Evolutionary conservation across 2,329 filamentous ascomycete genomes (phyloP), one percentile per base, ranked within the genome.

Genomic region (Penicillium olsonii): DNA sequence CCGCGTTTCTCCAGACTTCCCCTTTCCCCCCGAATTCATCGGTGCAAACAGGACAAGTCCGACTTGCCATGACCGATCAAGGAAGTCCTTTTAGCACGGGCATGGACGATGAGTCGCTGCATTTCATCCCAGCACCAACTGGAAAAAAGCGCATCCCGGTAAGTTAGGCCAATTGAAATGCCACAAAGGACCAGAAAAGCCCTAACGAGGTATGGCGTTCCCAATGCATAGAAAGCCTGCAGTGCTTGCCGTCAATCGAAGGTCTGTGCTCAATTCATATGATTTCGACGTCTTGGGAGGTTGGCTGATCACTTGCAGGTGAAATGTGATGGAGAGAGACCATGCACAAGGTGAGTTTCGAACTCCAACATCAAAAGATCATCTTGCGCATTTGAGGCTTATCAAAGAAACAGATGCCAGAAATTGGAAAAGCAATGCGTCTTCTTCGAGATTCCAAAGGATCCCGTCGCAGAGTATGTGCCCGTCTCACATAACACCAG

Each of bases 121-220:
- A 59, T 27, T 31, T 60, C 12, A 29, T 63, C 4, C 54, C 61
- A 8, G 53, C 54, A 12, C 61, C 64, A 20, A 45, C 53, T 10
- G 62, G 65, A 12, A 72, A 69, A 50, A 71, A 68, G 48, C 64
- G 69, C 9, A 68, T 71, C 19, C 69, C 69, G 39, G 68, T 70
- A 63, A 26, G 55, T 24, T 33, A 27, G 33, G 15, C 33, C 11
- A 5, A 33, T 15, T 40, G 27, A 8, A 17, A 20, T 4, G 15
- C 43, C 14, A 15, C n/a, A 39, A 33, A 15, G 20, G 9, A 24
- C 38, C 3, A n/a, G 20, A 46, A 10, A 17, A 39, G 22, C 9
- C 18, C 33, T 47, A 29, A 40, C 34, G 2, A 31, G 15, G 2
- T 19, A 33, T 45, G 27, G 11, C 39, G 10, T 38, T 44, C 38